Evolutionary conservation across 164 flowering plant genomes (phyloP).

Genomic region (Umbellularia californica): DNA sequence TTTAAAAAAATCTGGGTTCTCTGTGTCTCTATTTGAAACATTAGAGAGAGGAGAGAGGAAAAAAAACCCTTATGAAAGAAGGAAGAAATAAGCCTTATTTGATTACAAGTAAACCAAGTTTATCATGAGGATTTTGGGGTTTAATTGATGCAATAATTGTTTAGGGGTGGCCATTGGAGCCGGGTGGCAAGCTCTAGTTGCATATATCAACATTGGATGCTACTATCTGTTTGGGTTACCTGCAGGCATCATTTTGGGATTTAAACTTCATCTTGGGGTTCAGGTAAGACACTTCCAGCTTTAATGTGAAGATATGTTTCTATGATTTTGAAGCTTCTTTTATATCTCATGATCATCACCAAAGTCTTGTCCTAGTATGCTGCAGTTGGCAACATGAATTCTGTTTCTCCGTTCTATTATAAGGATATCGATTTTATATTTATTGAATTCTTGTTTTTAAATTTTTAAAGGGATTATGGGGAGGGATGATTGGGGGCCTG

Average conservation of each 20-base stretch:
- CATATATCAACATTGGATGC: constrained; percentile 53
- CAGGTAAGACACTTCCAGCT: not conserved
- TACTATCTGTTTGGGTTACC: constrained; percentile 63
- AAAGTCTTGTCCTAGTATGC: too few relatives aligned
- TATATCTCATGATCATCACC: too few relatives aligned
- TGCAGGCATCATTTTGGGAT: constrained; percentile 45
- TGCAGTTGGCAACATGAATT: too few relatives aligned
- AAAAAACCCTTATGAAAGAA: too few relatives aligned
- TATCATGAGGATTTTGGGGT: too few relatives aligned
- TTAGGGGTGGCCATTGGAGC: constrained; percentile 70
- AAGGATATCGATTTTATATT: not conserved
- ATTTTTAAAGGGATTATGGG: constrained; percentile 19
- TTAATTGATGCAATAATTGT: not conserved
- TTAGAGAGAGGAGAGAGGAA: not conserved
- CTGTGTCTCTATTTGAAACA: not conserved
- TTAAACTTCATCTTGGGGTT: constrained; percentile 41
- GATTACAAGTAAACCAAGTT: too few relatives aligned
- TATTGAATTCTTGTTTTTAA: not conserved
- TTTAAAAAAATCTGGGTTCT: not conserved
- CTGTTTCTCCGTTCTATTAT: not conserved
- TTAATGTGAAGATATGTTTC: too few relatives aligned
- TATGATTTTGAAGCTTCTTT: too few relatives aligned
- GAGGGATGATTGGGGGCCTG: constrained; percentile 15
- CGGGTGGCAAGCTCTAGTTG: constrained; percentile 69
- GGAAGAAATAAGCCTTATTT: too few relatives aligned